Conservation (phyloP, 345 rosid genomes). For the Lepidium africanum region DNA sequence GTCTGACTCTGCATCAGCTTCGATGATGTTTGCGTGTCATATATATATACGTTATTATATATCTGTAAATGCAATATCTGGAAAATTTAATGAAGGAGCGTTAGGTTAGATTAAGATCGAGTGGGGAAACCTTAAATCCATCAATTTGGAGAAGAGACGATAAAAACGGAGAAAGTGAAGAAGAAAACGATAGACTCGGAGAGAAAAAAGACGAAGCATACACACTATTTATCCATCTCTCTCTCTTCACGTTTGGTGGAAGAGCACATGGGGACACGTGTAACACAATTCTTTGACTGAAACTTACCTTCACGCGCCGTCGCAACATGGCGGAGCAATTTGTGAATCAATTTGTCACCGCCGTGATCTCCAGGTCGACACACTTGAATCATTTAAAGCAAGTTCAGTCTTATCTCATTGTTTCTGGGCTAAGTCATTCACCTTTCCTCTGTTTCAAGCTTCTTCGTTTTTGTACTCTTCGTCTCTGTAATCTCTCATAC, state of each 20-base stretch:
- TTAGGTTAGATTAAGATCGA: conserved; percentile 20
- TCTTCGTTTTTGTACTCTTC: conserved; percentile 61
- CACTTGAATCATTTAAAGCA: conserved; percentile 63
- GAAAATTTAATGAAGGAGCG: conserved; percentile 13
- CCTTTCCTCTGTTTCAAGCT: conserved; percentile 69
- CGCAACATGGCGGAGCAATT: conserved; percentile 23
- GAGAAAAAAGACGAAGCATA: conserved; percentile 32
- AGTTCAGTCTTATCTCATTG: conserved; percentile 53
- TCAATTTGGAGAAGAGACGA: conserved; percentile 16
- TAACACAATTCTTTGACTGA: background rate
- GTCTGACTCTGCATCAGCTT: conserved; percentile 21
- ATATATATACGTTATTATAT: background rate
- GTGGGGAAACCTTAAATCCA: conserved; percentile 16
- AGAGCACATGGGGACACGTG: conserved; percentile 34
- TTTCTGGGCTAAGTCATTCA: conserved; percentile 50
- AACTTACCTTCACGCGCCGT: conserved; percentile 16
- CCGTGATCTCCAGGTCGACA: conserved; percentile 39
- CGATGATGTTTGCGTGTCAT: conserved; percentile 7
- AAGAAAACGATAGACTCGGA: conserved; percentile 19
- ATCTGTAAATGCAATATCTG: background rate
- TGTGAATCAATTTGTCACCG: conserved; percentile 11
- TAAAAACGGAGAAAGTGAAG: conserved; percentile 23
- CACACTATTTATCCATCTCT: background rate
- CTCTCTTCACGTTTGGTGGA: conserved; percentile 18
- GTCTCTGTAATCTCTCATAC: conserved; percentile 43